These are phyloP conservation scores for Volvox carteri DNA, from an alignment of 163 green algal genomes.

Conservation along the genomic window DNA sequence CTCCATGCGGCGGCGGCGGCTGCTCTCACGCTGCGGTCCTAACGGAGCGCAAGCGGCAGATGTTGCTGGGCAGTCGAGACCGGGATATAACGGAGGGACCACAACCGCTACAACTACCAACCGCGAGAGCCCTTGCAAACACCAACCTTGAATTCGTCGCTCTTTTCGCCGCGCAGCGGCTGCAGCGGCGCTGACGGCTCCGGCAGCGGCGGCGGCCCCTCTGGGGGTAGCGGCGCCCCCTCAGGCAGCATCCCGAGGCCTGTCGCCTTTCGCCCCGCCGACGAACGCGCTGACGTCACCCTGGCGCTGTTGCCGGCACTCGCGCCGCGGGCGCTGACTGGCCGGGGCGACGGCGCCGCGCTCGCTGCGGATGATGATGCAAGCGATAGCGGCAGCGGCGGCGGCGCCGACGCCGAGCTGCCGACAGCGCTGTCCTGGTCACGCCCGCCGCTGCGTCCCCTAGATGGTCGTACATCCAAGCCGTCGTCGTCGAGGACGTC, in stretches of 20 bases:
- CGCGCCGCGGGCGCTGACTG: background rate
- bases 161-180: slow-evolving; percentile 26
- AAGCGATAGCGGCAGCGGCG: background rate
- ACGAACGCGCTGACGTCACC: background rate
- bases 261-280: background rate
- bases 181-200: slow-evolving; percentile 33
- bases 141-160: slow-evolving; percentile 52
- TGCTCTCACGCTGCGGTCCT: too few species aligned
- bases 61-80: too few species aligned
- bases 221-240: background rate
- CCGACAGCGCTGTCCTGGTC: slow-evolving; percentile 20
- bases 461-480: slow-evolving; percentile 30
- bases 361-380: too few species aligned
- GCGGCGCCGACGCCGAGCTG: background rate
- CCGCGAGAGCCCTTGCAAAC: too few species aligned
- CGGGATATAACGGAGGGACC: too few species aligned
- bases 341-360: background rate
- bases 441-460: background rate
- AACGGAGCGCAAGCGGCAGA: too few species aligned
- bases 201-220: slow-evolving; percentile 42
- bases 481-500: slow-evolving; percentile 22
- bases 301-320: background rate
- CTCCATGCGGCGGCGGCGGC: too few species aligned
- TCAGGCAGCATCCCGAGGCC: slow-evolving; percentile 15
- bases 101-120: too few species aligned